These are phyloP conservation scores for Cruciata laevipes DNA, from an alignment of 257 asterid species.

Conservation along the genomic window DNA sequence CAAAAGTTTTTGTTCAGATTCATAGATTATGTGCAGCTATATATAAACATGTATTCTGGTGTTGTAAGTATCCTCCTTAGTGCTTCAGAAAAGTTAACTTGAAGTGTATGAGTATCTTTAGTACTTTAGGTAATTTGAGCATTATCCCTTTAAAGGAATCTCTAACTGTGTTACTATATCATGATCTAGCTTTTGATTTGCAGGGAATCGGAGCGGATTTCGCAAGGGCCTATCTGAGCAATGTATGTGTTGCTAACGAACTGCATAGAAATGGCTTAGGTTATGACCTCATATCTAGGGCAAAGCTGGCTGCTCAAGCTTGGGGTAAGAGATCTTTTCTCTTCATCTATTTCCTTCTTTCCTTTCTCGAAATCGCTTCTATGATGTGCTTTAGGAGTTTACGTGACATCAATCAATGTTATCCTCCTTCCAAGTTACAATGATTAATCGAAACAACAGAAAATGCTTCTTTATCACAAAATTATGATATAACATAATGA, in stretches of 20 bases:
- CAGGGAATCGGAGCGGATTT: conserved; percentile 89
- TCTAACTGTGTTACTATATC: conserved; percentile 12
- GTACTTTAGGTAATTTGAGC: too few species aligned
- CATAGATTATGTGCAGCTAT: not conserved
- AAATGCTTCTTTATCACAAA: not conserved
- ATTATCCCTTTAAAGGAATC: too few species aligned
- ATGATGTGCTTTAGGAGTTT: not conserved
- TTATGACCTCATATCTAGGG: conserved; percentile 53
- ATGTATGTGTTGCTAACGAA: conserved; percentile 85
- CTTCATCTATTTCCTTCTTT: not conserved
- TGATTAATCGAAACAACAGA: not conserved
- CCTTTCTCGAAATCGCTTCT: not conserved
- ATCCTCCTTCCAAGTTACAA: not conserved
- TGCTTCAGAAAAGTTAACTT: not conserved
- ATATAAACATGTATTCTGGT: not conserved
- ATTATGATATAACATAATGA: too few species aligned
- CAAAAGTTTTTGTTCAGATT: not conserved
- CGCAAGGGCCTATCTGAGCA: conserved; percentile 86
- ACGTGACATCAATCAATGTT: not conserved
- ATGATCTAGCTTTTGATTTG: conserved; percentile 18
- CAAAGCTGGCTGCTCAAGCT: conserved; percentile 61
- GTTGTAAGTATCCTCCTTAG: too few species aligned
- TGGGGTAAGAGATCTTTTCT: conserved; percentile 55
- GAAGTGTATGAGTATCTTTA: not conserved
- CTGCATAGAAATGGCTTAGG: conserved; percentile 82